Evolutionary conservation across 768 basidiomycete species (phyloP), one percentile per base, ranked within the genome.

Genomic region (Russula sp.): DNA sequence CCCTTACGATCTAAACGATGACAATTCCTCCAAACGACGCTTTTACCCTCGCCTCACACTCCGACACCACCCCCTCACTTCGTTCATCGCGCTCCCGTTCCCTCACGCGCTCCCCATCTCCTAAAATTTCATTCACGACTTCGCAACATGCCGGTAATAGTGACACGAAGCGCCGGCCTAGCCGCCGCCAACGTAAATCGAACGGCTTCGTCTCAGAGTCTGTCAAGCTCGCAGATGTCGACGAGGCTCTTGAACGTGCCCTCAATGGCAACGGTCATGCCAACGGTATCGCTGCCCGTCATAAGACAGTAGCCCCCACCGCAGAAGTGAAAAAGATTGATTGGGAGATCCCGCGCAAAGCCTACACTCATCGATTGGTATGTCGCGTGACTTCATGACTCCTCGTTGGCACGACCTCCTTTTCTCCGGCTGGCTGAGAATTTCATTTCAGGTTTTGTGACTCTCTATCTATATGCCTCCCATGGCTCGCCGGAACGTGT

Each of bases 331-430:
- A 69, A 57, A 69, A 65, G 9, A 69, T 90, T 34, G 89, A 94
- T 75, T 94, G 89, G 87, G 94, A 97, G 75, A 87, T 97, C 56
- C 94, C 94, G 0, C 78, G 94, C 67, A 97, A 97, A 75, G 75
- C 84, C 73, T 97, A 50, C 94, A 97, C 75, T 89, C 90, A 14
- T 91, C 89, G 4, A 96, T 96, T 65, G 94, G 93, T 92, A 46
- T 34, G 86, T 80, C 58, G 65, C 36, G 68, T 67, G 61, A 61
- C 56, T 50, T 26, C 10, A 34, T 52, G 28, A 52, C 53, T 42
- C 44, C 20, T 28, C n/a, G 22, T 42, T n/a, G 40, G 42, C 34
- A 14, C 50, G 16, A 48, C 55, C 57, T 54, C 53, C 60, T 44
- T 38, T 32, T 57, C 16, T 5, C 28, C 50, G 49, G 52, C 57